A percentile compares a stretch with the other conserved stretches of the same genome.
phyloP scores from a whole-genome alignment of 1,139 yeast genomes.

The Suhomyces yuchorum region DNA sequence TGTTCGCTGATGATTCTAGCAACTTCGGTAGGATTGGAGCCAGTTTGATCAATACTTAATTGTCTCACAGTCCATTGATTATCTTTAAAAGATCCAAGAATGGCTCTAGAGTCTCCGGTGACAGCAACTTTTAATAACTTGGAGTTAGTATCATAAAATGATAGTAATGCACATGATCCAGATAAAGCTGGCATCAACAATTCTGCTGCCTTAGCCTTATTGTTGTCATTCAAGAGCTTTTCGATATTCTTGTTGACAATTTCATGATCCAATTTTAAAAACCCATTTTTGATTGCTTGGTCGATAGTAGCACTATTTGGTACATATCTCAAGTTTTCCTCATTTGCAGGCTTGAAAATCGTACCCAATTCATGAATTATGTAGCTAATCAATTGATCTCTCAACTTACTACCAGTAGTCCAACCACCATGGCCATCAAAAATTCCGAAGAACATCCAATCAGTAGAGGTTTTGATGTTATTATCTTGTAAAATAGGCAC shows the following conservation, averaged over 20 bases:
- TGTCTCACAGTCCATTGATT: conserved; percentile 89
- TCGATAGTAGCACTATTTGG: conserved; percentile 74
- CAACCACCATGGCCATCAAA: conserved; percentile 98
- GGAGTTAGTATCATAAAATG: conserved; percentile 80
- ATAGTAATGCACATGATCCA: conserved; percentile 89
- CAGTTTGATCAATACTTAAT: conserved; percentile 90
- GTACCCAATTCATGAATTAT: conserved; percentile 79
- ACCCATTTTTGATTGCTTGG: conserved; percentile 79
- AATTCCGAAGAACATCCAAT: conserved; percentile 94
- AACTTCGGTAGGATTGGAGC: conserved; percentile 86
- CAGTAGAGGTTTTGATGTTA: conserved; percentile 60
- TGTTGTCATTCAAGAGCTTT: conserved; percentile 63
- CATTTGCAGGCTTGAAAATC: conserved; percentile 57
- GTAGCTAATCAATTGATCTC: conserved; percentile 73
- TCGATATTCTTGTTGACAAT: conserved; percentile 78
- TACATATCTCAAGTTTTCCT: conserved; percentile 51
- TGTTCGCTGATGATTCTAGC: conserved; percentile 83
- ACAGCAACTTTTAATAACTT: conserved; percentile 83
- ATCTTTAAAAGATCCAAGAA: conserved; percentile 71
- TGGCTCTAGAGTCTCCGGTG: conserved; percentile 94
- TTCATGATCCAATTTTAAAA: conserved; percentile 80
- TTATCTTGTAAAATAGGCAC: conserved; percentile 67
- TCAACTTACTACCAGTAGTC: conserved; percentile 82
- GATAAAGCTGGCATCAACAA: conserved; percentile 89
- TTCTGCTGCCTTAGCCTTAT: conserved; percentile 66